Conservation (phyloP, 2,329 filamentous ascomycete genomes). For the Graphilbum sp. region DNA sequence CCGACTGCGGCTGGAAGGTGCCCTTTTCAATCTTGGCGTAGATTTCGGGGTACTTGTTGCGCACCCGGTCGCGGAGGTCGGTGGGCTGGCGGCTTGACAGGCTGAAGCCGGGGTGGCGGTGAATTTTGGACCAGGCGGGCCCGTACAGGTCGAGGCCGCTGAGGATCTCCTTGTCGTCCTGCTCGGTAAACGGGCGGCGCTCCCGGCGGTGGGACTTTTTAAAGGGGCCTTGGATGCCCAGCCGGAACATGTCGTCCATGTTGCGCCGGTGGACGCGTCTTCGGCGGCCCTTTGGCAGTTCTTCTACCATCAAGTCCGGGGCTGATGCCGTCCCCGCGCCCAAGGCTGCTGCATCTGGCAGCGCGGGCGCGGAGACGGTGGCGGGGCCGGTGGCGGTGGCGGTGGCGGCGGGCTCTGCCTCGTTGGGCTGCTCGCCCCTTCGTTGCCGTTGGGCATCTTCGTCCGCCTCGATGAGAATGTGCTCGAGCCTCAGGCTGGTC, state of each 20-base stretch:
- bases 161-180: constrained; percentile 46
- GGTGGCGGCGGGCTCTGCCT: background rate
- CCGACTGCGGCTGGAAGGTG: constrained; percentile 27
- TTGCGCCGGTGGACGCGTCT: constrained; percentile 25
- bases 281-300: constrained; percentile 11
- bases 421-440: too few relatives aligned
- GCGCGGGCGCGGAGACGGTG: constrained; percentile 1
- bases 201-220: constrained; percentile 44
- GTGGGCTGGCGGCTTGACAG: constrained; percentile 44
- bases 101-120: constrained; percentile 40
- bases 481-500: constrained; percentile 35
- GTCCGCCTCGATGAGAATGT: constrained; percentile 34
- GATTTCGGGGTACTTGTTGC: constrained; percentile 46
- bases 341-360: background rate
- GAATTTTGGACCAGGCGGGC: constrained; percentile 49
- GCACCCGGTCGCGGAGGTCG: constrained; percentile 44
- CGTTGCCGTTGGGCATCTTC: too few relatives aligned
- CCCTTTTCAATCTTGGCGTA: constrained; percentile 41
- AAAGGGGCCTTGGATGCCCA: constrained; percentile 47
- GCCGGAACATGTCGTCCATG: constrained; percentile 24
- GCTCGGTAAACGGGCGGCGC: constrained; percentile 42
- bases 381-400: constrained; percentile 3
- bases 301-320: background rate
- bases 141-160: constrained; percentile 43
- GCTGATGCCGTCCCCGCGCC: background rate